Evolutionary conservation across 208 protist species (phyloP), one percentile per base, ranked within the genome.

Genomic region (Trypanosoma rangeli): DNA sequence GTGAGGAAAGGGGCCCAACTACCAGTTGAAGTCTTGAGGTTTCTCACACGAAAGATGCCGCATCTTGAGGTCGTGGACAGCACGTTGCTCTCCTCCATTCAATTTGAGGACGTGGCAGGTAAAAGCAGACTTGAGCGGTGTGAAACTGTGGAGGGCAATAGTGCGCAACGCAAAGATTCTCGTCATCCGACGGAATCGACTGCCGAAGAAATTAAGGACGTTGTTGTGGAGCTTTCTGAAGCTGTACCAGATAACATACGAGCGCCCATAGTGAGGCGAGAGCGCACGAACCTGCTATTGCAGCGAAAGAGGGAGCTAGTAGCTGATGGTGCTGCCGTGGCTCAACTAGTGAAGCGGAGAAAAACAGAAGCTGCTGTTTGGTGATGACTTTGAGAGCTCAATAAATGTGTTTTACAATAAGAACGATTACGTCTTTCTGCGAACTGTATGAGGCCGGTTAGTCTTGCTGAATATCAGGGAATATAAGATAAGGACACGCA

Each of bases 191-290:
- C 7, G 22, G 62, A 70, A n/a, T 26, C 37, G 10, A 44, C 26
- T 24, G 65, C 64, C 31, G 78, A 74, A 49, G 80, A 87, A 33
- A 73, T 71, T 56, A 73, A 76, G 72, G 85, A 94, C 71, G 72
- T 85, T 24, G 80, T 89, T 24, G 48, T 90, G 37, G 78, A 87
- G 37, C 69, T 77, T 10, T 79, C 83, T 13, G 26, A 73, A n/a
- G 70, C 70, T n/a, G 69, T 81, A 3, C 39, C 69, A 8, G 78
- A 80, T 50, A 31, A 61, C 1, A 50, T 63, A 5, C 65, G 76
- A 64, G 74, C 78, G 20, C 73, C 83, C 0, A 83, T 94, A 58
- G 76, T 94, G 13, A 73, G 88, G 10, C 85, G 88, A n/a, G 88
- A 88, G 55, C 83, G 79, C 9, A 74, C 76, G 64, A 71, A 75